Conservation (phyloP, 495 filamentous ascomycete species). For the Thozetella sp. region DNA sequence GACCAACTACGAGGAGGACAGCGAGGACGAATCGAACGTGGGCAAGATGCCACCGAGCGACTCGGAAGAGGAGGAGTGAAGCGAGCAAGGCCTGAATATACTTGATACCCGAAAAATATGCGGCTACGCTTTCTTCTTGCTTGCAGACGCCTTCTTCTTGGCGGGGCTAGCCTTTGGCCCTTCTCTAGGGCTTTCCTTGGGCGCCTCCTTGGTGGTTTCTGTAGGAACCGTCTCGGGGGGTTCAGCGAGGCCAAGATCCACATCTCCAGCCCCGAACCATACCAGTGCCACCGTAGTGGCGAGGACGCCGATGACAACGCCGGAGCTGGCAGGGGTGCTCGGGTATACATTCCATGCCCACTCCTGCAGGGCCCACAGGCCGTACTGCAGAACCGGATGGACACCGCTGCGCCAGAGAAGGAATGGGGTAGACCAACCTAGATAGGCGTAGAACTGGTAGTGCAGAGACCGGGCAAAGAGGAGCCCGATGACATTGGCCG, state of each 20-base stretch:
- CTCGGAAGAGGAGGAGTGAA: slow-evolving; percentile 53
- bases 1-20: slow-evolving; percentile 55
- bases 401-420: slow-evolving; percentile 82
- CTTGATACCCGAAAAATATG: background rate
- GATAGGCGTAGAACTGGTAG: slow-evolving; percentile 96
- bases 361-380: slow-evolving; percentile 82
- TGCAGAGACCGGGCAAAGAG: slow-evolving; percentile 90
- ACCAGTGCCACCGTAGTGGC: slow-evolving; percentile 63
- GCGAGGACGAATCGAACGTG: slow-evolving; percentile 76
- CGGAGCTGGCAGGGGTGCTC: slow-evolving; percentile 81
- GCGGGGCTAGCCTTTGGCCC: background rate
- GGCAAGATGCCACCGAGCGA: slow-evolving; percentile 84
- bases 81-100: background rate
- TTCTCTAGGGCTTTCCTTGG: background rate
- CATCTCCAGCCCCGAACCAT: slow-evolving; percentile 53
- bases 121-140: background rate
- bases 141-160: background rate
- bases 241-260: slow-evolving; percentile 8
- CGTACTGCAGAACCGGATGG: slow-evolving; percentile 72
- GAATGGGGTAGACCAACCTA: slow-evolving; percentile 90
- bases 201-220: background rate
- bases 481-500: slow-evolving; percentile 80
- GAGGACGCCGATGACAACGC: slow-evolving; percentile 72
- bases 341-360: slow-evolving; percentile 98
- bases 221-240: background rate